Evolutionary conservation across 2,329 filamentous ascomycete genomes (phyloP).

Genomic region (Pseudogymnoascus sp.): DNA sequence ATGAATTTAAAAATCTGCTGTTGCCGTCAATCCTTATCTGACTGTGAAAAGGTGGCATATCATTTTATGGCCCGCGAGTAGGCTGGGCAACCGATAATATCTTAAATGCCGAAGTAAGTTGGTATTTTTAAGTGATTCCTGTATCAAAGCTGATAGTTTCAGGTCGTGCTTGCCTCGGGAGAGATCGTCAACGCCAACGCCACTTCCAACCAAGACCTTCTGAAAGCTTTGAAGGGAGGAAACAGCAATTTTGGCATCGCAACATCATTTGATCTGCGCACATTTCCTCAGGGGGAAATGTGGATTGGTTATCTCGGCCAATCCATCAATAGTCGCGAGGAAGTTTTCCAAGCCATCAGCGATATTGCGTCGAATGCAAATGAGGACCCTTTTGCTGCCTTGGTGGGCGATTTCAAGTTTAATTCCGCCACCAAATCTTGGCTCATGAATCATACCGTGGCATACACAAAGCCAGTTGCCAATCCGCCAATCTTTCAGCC

Average conservation of each 20-base stretch:
- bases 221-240: constrained; percentile 46
- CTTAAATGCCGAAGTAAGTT: constrained; percentile 8
- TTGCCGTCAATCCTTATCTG: neutral
- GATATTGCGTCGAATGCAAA: constrained; percentile 10
- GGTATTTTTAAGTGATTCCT: neutral
- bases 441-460: constrained; percentile 9
- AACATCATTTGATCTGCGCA: constrained; percentile 34
- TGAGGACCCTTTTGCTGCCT: constrained; percentile 14
- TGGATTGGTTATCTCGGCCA: constrained; percentile 10
- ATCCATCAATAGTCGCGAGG: neutral
- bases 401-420: constrained; percentile 11
- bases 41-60: constrained; percentile 9
- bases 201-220: constrained; percentile 41
- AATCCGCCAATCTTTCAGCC: constrained; percentile 8
- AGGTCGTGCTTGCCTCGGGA: constrained; percentile 45
- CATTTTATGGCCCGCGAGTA: neutral
- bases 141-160: neutral
- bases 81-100: constrained; percentile 11
- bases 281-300: constrained; percentile 14
- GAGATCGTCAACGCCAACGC: constrained; percentile 39
- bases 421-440: constrained; percentile 10
- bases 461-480: constrained; percentile 9
- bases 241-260: constrained; percentile 50
- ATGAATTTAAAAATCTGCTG: neutral
- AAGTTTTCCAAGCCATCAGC: constrained; percentile 9